These are phyloP conservation scores for Ceratocystiopsis brevicomis DNA, from an alignment of 2,329 filamentous ascomycete species.

Conservation along the genomic window DNA sequence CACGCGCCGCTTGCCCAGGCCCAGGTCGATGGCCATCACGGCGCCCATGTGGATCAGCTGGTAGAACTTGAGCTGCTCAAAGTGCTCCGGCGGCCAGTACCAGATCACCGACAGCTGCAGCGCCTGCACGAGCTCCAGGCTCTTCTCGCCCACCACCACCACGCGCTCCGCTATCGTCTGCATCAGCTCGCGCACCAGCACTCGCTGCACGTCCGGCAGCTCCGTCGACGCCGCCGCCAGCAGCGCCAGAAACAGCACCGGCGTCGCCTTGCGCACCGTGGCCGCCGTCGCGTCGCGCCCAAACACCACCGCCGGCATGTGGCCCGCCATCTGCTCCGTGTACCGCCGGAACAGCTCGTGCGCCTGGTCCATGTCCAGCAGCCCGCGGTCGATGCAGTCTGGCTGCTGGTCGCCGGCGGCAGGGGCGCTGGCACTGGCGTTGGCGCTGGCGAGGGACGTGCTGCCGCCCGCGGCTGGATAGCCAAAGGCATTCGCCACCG, in stretches of 20 bases:
- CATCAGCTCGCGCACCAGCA: conserved; percentile 50
- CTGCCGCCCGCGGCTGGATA: too few relatives aligned
- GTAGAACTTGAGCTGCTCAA: conserved; percentile 79
- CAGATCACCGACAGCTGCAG: conserved; percentile 59
- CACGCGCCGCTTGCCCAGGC: conserved; percentile 35
- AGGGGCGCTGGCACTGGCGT: not conserved
- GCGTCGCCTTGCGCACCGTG: conserved; percentile 38
- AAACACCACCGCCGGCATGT: conserved; percentile 45
- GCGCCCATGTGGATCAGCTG: conserved; percentile 67
- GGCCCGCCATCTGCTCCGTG: conserved; percentile 37
- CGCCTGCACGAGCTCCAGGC: conserved; percentile 64
- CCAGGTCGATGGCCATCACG: conserved; percentile 68
- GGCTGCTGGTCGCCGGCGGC: conserved; percentile 14
- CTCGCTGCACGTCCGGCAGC: conserved; percentile 34
- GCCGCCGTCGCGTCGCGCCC: conserved; percentile 31
- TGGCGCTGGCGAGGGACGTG: not conserved
- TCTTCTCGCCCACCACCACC: conserved; percentile 60
- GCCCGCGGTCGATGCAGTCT: conserved; percentile 39
- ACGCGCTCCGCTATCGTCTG: conserved; percentile 55
- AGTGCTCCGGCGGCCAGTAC: conserved; percentile 69
- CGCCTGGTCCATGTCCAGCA: conserved; percentile 37
- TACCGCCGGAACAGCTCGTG: conserved; percentile 38
- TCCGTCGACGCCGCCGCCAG: conserved; percentile 47
- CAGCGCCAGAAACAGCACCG: conserved; percentile 51
- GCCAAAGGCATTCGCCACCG: too few relatives aligned